These are phyloP conservation scores for Chlamydomonas eustigma DNA, from an alignment of 139 green algal species.

Conservation along the genomic window DNA sequence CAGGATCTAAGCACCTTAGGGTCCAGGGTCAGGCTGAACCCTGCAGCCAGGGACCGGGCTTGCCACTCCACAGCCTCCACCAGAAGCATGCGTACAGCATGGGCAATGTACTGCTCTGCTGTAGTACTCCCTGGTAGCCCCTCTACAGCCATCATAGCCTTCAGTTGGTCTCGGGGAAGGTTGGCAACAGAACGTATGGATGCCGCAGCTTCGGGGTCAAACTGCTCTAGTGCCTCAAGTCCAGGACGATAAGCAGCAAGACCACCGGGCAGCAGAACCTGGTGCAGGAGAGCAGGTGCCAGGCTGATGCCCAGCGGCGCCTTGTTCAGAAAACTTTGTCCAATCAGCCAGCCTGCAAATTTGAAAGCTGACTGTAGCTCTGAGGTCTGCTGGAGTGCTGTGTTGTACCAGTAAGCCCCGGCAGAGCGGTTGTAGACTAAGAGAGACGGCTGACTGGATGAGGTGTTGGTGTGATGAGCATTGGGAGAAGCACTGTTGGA, in stretches of 20 bases:
- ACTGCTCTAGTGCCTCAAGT: conserved; percentile 34
- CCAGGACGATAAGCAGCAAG: conserved; percentile 24
- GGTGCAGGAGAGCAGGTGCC: conserved; percentile 36
- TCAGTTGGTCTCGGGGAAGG: conserved; percentile 28
- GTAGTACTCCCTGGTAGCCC: conserved; percentile 19
- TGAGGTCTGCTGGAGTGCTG: neutral
- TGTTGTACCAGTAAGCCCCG: conserved; percentile 54
- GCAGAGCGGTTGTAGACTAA: conserved; percentile 35
- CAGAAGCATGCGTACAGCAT: conserved; percentile 35
- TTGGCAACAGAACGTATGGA: conserved; percentile 15
- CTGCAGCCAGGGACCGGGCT: conserved; percentile 21
- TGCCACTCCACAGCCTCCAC: conserved; percentile 43
- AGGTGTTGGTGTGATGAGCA: neutral
- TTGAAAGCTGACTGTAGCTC: conserved; percentile 7
- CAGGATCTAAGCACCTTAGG: conserved; percentile 20
- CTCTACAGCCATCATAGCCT: conserved; percentile 46
- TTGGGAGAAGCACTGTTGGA: conserved; percentile 2
- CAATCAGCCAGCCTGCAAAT: conserved; percentile 50
- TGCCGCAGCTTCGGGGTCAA: conserved; percentile 45
- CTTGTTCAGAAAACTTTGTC: conserved; percentile 41
- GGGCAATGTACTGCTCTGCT: conserved; percentile 26
- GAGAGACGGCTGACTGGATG: neutral
- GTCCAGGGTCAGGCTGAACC: conserved; percentile 32
- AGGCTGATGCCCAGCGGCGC: conserved; percentile 36
- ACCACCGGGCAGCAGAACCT: conserved; percentile 21